Base-by-base conservation (phyloP, 257 asterid genomes). In the Ilex asprella region DNA sequence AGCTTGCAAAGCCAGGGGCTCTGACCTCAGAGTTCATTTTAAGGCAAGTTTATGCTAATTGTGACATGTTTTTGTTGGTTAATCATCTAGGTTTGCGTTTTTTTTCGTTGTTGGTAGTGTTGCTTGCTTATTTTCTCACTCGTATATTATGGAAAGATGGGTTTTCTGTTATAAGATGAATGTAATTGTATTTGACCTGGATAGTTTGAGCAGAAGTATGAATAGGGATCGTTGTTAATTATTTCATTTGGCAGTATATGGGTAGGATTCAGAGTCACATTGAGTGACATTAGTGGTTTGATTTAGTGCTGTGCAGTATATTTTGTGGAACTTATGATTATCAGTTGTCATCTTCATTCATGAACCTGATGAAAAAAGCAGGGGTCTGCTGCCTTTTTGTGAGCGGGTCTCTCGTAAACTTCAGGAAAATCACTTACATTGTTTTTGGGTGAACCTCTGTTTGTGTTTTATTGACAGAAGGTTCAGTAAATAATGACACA, bases 1-100 rank as follows among this genome's bases (percentile, higher is more conserved):
- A 89, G 97, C 97, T 60, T 89, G 97, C 80, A 83, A 89, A 73
- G 93, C 91, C 11, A 80, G 93, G 73, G 92, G 94, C 41, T 73
- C 91, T 31, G 80, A 76, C 70, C 84, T 89, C 43, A 81, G 95
- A 27, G 94, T 85, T 68, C 91, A 89, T 71, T 84, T 86, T 74
- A 83, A 86, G 88, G 97, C 86, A 64, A 16, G 60, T 27, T 9
- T n/a, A 32, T 12, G 63, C 1, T 53, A 2, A 15, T 1, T 8
- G 41, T 41, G 7, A 32, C 46, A 13, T 53, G 31, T 50, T 52
- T 14, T 15, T 7, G 11, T 21, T 30, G 30, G 2, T 30, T 27
- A 10, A 29, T 35, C 12, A 39, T n/a, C n/a, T n/a, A n/a, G n/a
- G 16, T 6, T 70, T 11, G n/a, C n/a, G n/a, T 10, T 30, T 21